phyloP scores from a whole-genome alignment of 495 filamentous ascomycete genomes.

The Neurospora pannonica region DNA sequence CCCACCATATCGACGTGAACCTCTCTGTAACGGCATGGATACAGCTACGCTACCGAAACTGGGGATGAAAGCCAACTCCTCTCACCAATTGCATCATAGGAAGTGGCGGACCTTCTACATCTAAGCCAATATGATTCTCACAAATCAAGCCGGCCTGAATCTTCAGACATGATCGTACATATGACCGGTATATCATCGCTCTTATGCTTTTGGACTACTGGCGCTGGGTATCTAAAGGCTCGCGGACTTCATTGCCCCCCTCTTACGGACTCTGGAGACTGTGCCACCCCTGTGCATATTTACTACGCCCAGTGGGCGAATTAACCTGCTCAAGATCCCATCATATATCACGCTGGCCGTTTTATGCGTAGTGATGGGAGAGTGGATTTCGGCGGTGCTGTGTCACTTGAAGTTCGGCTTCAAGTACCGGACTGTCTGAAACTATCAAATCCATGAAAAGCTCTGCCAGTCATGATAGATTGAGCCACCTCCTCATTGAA shows the following conservation, averaged over 20 bases:
- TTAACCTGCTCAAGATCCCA: not conserved
- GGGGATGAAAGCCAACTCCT: not conserved
- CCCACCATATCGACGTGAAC: not conserved
- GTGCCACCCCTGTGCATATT: not conserved
- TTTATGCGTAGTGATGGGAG: not conserved
- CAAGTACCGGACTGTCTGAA: not conserved
- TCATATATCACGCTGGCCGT: not conserved
- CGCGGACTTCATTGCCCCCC: not conserved
- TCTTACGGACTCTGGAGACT: not conserved
- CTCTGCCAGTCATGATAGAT: not conserved
- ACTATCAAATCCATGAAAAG: not conserved
- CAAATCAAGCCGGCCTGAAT: not conserved
- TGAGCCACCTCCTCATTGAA: not conserved
- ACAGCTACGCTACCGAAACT: not conserved
- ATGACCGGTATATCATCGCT: not conserved
- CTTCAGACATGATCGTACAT: not conserved
- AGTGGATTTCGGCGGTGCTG: not conserved
- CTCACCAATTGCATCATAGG: not conserved
- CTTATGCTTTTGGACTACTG: not conserved
- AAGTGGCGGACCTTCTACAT: not conserved
- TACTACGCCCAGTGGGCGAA: not conserved
- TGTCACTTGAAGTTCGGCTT: not conserved
- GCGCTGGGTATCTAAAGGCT: not conserved
- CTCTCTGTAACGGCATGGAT: not conserved
- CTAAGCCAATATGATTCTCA: not conserved